Evolutionary conservation across 805 yeast species (phyloP), one percentile per base, ranked within the genome.

Genomic region (Nakazawaea anatomiae): DNA sequence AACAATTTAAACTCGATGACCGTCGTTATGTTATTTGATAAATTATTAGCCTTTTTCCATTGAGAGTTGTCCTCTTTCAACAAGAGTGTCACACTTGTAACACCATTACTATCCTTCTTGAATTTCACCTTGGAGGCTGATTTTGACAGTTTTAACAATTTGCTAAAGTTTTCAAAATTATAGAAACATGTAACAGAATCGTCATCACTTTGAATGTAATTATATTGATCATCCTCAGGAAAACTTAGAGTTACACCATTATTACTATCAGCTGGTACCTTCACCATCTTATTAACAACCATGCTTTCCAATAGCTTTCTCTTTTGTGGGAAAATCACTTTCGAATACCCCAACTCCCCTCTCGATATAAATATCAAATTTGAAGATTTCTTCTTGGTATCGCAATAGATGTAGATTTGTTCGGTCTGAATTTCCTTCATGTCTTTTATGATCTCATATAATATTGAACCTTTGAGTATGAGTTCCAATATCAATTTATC

Each of bases 271-370:
- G 72, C 67, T 40, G 65, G 46, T 25, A 31, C 41, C 29, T 42
- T 42, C 5, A 52, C 53, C 1, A 64, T 63, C 29, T 57, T 60
- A 54, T 56, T 71, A 1, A 79, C 58, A n/a, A 62, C 72, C 32
- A 88, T 62, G 42, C 82, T 81, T 54, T 86, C 92, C 34, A 89
- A 63, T 10, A 82, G 77, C 2, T 80, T 70, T 57, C 76, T 74
- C 45, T 79, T 86, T 53, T 74, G 76, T 0, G 96, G 96, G 44
- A 84, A 74, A 8, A 76, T 73, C 25, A 88, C 69, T 59, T 85
- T 83, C 39, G 88, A 82, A 47, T 74, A 71, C 0, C 96, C 96
- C 44, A 87, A 73, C n/a, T 83, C 86, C 9, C 92, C 87, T 39
- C 74, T 75, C 0, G 94, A 84, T 5, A 86, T 76, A 48, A 89